phyloP scores from a whole-genome alignment of 768 basidiomycete genomes.

The Pisolithus microcarpus region DNA sequence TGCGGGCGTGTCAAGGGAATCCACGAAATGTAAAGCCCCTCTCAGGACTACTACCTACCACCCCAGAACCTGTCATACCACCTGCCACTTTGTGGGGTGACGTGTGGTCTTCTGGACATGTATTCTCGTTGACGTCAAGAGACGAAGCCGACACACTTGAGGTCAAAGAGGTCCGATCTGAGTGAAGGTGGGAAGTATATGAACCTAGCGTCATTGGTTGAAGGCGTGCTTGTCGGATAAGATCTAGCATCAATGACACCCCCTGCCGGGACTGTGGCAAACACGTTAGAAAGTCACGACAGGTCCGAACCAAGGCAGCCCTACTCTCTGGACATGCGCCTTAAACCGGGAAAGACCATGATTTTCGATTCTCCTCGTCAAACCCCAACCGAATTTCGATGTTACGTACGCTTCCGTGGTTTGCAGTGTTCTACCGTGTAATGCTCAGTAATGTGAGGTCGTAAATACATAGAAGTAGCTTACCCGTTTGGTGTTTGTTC shows the following conservation, averaged over 20 bases:
- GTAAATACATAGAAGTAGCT: slow-evolving; percentile 17
- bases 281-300: slow-evolving; percentile 5
- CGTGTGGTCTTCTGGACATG: slow-evolving; percentile 13
- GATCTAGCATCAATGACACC: slow-evolving; percentile 70
- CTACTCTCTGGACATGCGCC: slow-evolving; percentile 75
- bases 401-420: slow-evolving; percentile 79
- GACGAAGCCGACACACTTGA: slow-evolving; percentile 16
- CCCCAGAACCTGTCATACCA: slow-evolving; percentile 26
- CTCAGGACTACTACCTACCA: slow-evolving; percentile 2
- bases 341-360: slow-evolving; percentile 83
- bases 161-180: slow-evolving; percentile 23
- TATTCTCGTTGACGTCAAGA: slow-evolving; percentile 6
- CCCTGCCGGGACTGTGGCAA: slow-evolving; percentile 72
- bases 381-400: slow-evolving; percentile 88
- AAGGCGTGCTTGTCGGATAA: slow-evolving; percentile 71
- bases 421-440: slow-evolving; percentile 67
- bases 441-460: neutral
- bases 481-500: slow-evolving; percentile 66
- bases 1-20: too few species aligned
- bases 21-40: neutral
- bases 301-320: slow-evolving; percentile 18
- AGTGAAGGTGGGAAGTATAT: slow-evolving; percentile 28
- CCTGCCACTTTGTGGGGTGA: slow-evolving; percentile 8
- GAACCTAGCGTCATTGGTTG: slow-evolving; percentile 42
- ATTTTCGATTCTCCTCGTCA: slow-evolving; percentile 80